Evolutionary conservation across 768 basidiomycete genomes (phyloP).

Genomic region (Podaxis pistillaris): DNA sequence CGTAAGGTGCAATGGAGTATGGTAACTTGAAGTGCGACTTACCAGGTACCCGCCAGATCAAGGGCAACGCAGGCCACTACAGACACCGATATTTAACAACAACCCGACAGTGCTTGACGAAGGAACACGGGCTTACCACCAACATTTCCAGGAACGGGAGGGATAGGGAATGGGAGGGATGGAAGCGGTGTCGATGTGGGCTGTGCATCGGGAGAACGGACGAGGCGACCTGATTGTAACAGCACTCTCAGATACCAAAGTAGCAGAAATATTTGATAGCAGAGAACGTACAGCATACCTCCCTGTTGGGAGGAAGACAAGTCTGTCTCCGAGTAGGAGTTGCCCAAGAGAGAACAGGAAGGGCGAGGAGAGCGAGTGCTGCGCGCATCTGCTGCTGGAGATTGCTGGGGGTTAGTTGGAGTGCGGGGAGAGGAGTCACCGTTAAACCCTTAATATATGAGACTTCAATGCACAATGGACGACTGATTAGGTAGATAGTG

Average conservation of each 20-base stretch:
- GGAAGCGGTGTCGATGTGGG: background rate
- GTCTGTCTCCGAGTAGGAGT: background rate
- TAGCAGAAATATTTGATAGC: background rate
- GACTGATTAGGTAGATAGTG: background rate
- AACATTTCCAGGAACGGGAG: background rate
- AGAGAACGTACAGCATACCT: background rate
- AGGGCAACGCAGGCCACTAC: background rate
- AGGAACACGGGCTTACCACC: background rate
- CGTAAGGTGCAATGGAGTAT: background rate
- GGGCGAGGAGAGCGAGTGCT: background rate
- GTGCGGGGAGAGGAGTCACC: too few species aligned
- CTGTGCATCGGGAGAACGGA: background rate
- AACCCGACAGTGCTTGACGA: background rate
- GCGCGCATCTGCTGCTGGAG: too few species aligned
- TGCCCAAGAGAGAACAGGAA: background rate
- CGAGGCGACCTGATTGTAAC: background rate
- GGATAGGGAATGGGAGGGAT: background rate
- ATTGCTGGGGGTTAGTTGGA: too few species aligned
- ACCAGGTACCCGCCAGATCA: background rate
- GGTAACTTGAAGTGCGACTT: background rate
- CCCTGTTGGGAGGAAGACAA: background rate
- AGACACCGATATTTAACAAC: background rate
- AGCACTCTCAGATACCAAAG: background rate
- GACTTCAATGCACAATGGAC: too few species aligned
- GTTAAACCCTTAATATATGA: too few species aligned